Base-by-base conservation (phyloP, 176 grass and related monocot genomes). In the Themeda triandra region DNA sequence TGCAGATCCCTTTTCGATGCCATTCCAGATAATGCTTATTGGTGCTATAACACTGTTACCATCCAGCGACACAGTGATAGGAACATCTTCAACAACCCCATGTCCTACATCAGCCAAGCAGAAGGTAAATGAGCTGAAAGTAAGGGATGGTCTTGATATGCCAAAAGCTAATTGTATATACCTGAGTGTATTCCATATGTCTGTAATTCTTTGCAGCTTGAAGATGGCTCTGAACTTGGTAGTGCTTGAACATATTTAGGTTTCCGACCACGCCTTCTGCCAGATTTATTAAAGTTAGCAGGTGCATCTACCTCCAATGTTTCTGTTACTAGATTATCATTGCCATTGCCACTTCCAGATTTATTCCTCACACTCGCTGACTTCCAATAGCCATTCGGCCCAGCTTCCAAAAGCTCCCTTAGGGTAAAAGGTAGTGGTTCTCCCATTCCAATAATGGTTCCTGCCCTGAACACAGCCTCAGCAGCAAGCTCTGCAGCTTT, bases 401-500 rank as follows among this genome's bases (percentile, higher is more conserved):
- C 93, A 72, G 91, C 80, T 83, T 94, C 93, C 78, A 99, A 84
- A 77, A 99, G 79, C 30, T 99, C 97, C 30, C 83, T 72, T 71
- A 96, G 86, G 69, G 93, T 92, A 62, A 96, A 89, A 40, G 97
- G 97, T 75, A 99, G 79, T 49, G 97, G 97, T 44, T 96, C 97
- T 27, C 97, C 97, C 97, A 99, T 92, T 72, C 86, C 84, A 82
- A 99, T 87, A 65, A 99, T 90, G 9, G 87, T 86, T 80, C 93
- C 97, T 23, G 84, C 92, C 81, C 92, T 94, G 76, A 84, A 99
- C 33, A 96, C 91, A 65, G 93, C 90, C 82, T 99, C 93, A 39
- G 90, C 97, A 42, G 86, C 88, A 85, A 96, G 82, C 82, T 99
- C 97, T 73, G 97, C 97, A 90, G 93, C 97, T 94, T 89, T 99